Base-by-base conservation (phyloP, 768 basidiomycete genomes). In the Podaxis mareebaensis region DNA sequence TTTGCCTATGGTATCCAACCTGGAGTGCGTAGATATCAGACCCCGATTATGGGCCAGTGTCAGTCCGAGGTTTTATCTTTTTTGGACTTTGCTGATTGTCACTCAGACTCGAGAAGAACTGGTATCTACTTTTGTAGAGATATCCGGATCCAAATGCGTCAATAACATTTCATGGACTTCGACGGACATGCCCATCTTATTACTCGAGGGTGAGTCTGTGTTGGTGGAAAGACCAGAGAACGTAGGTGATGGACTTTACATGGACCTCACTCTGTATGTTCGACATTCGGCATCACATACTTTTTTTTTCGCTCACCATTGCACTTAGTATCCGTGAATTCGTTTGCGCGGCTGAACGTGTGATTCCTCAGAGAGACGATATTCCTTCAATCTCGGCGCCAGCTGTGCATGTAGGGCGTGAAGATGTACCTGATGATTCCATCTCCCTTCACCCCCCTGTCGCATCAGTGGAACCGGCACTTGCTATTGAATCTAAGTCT, bases 121-220 rank as follows among this genome's bases (percentile, higher is more conserved):
- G 12, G 20, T 17, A 8, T 62, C 61, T 36, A 22, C 61, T 15
- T 62, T 54, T 36, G 20, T 39, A 22, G 61, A 62, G 54, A 36
- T 62, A 44, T 62, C 61, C n/a, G 61, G 44, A 15, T 46, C 61
- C 4, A 54, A 48, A 55, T 62, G 61, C 53, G 44, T 62, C 53
- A 62, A 62, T 17, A 55, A 48, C 20, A 56, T 62, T 22, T 62
- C 61, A 6, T 62, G 61, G 61, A 24, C 40, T 3, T 26, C 39
- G 17, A 62, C 61, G 2, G 61, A 62, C 30, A 55, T 62, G 61
- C 61, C 61, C 33, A 49, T 62, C 33, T 12, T 62, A 24, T 49
- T 62, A 30, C 30, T 62, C 20, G 61, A 62, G 1, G 42, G 48
- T 26, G 53, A 55, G 20, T 55, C 26, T 22, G 26, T 62, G 42